Evolutionary conservation across 1,284 basidiomycete species (phyloP).

Genomic region (Acaromyces ingoldii): DNA sequence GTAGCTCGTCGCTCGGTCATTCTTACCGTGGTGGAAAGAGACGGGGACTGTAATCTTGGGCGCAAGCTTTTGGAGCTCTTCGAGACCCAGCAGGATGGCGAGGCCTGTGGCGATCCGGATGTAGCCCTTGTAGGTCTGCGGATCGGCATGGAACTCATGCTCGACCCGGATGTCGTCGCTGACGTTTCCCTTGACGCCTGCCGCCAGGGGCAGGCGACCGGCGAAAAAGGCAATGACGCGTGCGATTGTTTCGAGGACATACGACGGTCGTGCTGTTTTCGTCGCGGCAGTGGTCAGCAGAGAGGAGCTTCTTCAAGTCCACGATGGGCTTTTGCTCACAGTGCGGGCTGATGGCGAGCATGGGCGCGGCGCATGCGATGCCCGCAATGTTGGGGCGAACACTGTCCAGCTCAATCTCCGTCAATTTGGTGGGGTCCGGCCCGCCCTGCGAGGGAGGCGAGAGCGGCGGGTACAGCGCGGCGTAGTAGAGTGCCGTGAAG

Average conservation of each 20-base stretch:
- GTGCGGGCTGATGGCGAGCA: conserved; percentile 53
- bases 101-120: conserved; percentile 56
- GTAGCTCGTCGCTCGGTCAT: conserved; percentile 55
- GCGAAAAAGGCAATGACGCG: conserved; percentile 52
- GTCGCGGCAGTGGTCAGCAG: conserved; percentile 37
- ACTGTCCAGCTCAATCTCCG: background rate
- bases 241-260: conserved; percentile 52
- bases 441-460: conserved; percentile 17
- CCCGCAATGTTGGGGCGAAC: conserved; percentile 35
- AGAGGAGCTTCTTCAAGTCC: too few relatives aligned
- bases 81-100: conserved; percentile 54
- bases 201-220: conserved; percentile 54
- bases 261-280: conserved; percentile 52
- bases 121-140: conserved; percentile 55
- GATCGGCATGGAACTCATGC: conserved; percentile 44
- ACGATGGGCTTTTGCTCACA: too few relatives aligned
- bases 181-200: conserved; percentile 55
- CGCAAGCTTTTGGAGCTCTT: conserved; percentile 47
- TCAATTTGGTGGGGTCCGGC: conserved; percentile 10
- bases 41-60: conserved; percentile 52
- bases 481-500: conserved; percentile 52
- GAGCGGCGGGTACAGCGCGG: conserved; percentile 42
- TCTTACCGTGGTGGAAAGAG: conserved; percentile 55
- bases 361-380: conserved; percentile 54
- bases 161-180: conserved; percentile 57